phyloP scores from a whole-genome alignment of 805 yeast species.

The Lachancea mirantina region DNA sequence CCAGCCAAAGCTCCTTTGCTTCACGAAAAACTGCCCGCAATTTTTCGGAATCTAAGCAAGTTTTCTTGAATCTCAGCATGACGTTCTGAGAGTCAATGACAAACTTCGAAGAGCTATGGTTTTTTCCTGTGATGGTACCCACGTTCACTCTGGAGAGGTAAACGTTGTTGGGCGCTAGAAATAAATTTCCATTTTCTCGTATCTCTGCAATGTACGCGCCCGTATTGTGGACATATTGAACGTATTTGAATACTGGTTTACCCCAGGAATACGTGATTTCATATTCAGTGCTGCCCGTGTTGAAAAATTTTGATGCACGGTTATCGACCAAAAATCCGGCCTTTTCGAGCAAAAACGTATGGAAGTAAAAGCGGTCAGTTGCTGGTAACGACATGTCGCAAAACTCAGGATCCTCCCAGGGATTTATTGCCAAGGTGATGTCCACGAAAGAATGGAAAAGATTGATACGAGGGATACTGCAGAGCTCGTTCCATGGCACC shows the following conservation, averaged over 20 bases:
- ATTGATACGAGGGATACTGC: constrained; percentile 64
- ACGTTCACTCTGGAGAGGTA: constrained; percentile 69
- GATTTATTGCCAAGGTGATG: constrained; percentile 57
- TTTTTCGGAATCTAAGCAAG: constrained; percentile 47
- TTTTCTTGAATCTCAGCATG: constrained; percentile 58
- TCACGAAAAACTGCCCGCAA: constrained; percentile 50
- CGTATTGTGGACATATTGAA: constrained; percentile 82
- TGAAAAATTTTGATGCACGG: constrained; percentile 60
- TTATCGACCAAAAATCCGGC: constrained; percentile 78
- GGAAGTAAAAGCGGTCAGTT: constrained; percentile 64
- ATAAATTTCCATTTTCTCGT: constrained; percentile 67
- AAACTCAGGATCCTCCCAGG: constrained; percentile 60
- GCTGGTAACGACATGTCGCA: constrained; percentile 34
- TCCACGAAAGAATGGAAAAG: constrained; percentile 87
- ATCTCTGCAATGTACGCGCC: constrained; percentile 89
- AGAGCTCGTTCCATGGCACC: constrained; percentile 84
- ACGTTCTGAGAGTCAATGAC: constrained; percentile 63
- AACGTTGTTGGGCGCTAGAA: constrained; percentile 80
- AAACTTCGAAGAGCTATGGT: constrained; percentile 28
- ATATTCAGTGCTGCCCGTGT: constrained; percentile 40
- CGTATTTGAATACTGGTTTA: constrained; percentile 66
- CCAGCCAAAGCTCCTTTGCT: constrained; percentile 46
- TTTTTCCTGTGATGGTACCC: constrained; percentile 27
- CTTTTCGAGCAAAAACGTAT: constrained; percentile 58
- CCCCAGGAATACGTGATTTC: constrained; percentile 91